Evolutionary conservation across 164 flowering plant species (phyloP).

Genomic region (Vitis rupestris): DNA sequence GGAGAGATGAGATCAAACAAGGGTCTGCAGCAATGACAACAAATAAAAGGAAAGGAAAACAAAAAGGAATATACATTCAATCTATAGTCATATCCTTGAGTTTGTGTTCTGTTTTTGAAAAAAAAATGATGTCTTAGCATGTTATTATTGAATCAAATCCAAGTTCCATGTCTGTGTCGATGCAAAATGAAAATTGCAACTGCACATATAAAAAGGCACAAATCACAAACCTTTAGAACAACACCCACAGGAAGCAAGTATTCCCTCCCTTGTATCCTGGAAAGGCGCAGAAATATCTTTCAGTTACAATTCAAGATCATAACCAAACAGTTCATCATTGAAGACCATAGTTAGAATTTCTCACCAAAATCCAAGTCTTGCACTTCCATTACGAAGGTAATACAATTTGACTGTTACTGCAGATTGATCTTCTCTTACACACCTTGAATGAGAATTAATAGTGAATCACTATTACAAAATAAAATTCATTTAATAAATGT

Average conservation of each 20-base stretch:
- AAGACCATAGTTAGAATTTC: slow-evolving; percentile 10
- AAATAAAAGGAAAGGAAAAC: too few relatives aligned
- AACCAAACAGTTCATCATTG: neutral
- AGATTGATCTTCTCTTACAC: slow-evolving; percentile 87
- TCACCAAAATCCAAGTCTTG: slow-evolving; percentile 93
- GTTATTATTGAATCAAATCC: too few relatives aligned
- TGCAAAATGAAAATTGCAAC: too few relatives aligned
- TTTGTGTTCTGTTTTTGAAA: too few relatives aligned
- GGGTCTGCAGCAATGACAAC: too few relatives aligned
- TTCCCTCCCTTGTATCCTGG: slow-evolving; percentile 81
- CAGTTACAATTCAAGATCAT: neutral
- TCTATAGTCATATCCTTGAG: too few relatives aligned
- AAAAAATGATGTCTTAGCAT: too few relatives aligned
- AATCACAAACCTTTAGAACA: slow-evolving; percentile 63
- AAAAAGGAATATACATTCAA: too few relatives aligned
- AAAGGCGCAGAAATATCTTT: slow-evolving; percentile 6
- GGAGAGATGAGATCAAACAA: too few relatives aligned
- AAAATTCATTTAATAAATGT: neutral
- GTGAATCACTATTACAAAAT: neutral
- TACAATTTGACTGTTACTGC: slow-evolving; percentile 68
- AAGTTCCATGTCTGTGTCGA: too few relatives aligned
- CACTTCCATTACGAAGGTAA: slow-evolving; percentile 90
- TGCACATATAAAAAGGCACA: neutral
- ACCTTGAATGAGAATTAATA: slow-evolving; percentile 42
- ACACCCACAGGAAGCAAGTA: slow-evolving; percentile 88